These are phyloP conservation scores for Talaromyces rugulosus DNA, from an alignment of 2,329 filamentous ascomycete genomes.

Conservation along the genomic window DNA sequence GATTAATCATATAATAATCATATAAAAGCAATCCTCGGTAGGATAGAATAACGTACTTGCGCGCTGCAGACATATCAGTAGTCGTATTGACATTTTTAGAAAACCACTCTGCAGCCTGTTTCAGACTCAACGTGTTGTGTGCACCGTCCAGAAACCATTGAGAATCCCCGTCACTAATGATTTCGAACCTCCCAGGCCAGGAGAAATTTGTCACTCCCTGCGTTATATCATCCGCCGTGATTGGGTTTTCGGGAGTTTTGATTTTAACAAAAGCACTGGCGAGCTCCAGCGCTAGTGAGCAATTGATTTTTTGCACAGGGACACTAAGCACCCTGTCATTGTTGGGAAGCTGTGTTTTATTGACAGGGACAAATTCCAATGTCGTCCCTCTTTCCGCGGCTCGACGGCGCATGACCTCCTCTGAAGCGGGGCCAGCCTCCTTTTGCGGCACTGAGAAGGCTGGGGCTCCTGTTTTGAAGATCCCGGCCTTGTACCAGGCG, in stretches of 20 bases:
- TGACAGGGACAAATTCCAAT: slow-evolving; percentile 5
- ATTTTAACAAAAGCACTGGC: slow-evolving; percentile 20
- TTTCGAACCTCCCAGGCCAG: slow-evolving; percentile 34
- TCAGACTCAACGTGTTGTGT: slow-evolving; percentile 40
- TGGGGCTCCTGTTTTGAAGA: slow-evolving; percentile 58
- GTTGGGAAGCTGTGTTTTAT: slow-evolving; percentile 15
- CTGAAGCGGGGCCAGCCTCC: slow-evolving; percentile 23
- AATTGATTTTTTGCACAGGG: slow-evolving; percentile 30
- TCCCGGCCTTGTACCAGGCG: slow-evolving; percentile 64
- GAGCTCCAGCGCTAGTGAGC: slow-evolving; percentile 26
- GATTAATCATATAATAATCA: neutral
- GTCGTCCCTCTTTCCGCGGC: slow-evolving; percentile 1
- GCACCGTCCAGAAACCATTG: slow-evolving; percentile 42
- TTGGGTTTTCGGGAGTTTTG: slow-evolving; percentile 15
- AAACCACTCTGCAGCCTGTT: slow-evolving; percentile 36
- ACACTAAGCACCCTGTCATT: slow-evolving; percentile 16
- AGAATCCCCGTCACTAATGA: slow-evolving; percentile 18
- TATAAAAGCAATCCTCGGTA: neutral
- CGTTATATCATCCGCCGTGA: slow-evolving; percentile 21
- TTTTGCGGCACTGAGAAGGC: slow-evolving; percentile 54
- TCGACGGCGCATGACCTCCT: slow-evolving; percentile 24
- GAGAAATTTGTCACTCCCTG: slow-evolving; percentile 22
- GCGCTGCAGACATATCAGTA: neutral
- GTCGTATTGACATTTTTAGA: slow-evolving; percentile 14
- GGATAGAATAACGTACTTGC: neutral